Evolutionary conservation across 805 yeast genomes (phyloP).

Genomic region (Yarrowia sp.): DNA sequence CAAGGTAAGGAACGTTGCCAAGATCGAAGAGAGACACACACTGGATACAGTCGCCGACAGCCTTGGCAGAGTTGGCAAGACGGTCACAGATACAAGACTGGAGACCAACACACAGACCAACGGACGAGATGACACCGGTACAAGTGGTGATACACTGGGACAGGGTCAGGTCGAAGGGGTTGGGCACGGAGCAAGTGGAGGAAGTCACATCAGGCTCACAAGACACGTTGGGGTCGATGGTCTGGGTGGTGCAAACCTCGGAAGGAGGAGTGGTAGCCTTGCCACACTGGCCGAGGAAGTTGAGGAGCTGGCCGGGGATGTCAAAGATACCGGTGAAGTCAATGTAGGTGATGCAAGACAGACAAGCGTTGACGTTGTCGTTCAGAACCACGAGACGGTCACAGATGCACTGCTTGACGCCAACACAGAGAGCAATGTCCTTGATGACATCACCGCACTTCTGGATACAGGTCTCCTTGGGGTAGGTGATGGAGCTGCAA

Average conservation of each 20-base stretch:
- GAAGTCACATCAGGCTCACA: conserved; percentile 4
- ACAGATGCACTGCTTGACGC: conserved; percentile 5
- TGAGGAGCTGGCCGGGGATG: conserved; percentile 2
- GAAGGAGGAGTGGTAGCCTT: neutral
- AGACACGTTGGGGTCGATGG: neutral
- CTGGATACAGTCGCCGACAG: conserved; percentile 9
- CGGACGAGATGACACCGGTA: neutral
- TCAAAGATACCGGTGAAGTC: neutral
- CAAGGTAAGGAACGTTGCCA: neutral
- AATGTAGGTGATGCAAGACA: conserved; percentile 1
- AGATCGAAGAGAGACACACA: neutral
- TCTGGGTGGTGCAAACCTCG: conserved; percentile 10
- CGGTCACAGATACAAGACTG: conserved; percentile 7
- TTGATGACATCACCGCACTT: neutral
- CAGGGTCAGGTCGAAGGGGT: conserved; percentile 1
- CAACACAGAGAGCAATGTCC: neutral
- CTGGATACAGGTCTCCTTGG: neutral
- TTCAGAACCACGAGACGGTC: neutral
- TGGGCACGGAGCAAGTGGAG: neutral
- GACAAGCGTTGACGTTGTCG: conserved; percentile 2
- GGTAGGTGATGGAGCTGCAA: neutral
- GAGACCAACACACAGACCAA: conserved; percentile 5
- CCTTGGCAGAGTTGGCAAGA: neutral
- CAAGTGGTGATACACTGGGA: conserved; percentile 10
- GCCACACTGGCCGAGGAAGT: neutral